These are phyloP conservation scores for Hsuehochloa calcarea DNA, from an alignment of 176 grass and related monocot species.

Conservation along the genomic window DNA sequence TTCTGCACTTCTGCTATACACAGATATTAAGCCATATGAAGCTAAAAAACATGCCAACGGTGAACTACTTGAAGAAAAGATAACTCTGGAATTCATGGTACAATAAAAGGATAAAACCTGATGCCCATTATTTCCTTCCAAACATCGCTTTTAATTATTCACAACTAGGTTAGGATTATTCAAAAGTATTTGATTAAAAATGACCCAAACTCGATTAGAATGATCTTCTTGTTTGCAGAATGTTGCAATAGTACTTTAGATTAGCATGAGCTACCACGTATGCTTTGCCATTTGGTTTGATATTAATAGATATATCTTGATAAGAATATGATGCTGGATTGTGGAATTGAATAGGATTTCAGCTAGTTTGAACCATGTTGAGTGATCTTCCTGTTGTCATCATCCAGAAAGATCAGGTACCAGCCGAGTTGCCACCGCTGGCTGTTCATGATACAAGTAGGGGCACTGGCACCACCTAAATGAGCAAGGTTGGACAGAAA, in stretches of 20 bases:
- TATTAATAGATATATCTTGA: neutral
- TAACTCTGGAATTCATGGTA: neutral
- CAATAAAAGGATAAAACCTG: neutral
- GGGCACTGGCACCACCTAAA: neutral
- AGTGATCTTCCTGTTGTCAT: neutral
- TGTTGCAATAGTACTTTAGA: neutral
- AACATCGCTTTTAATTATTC: neutral
- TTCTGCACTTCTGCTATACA: slow-evolving; percentile 9
- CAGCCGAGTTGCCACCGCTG: neutral
- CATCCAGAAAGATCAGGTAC: neutral
- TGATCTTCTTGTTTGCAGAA: neutral
- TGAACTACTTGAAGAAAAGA: neutral
- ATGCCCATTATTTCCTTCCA: neutral
- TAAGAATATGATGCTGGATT: neutral
- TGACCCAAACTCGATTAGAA: neutral
- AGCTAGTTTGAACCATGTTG: neutral
- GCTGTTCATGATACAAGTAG: neutral
- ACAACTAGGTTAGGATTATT: neutral
- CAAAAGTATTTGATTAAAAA: neutral
- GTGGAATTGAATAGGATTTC: neutral
- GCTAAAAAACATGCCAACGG: neutral
- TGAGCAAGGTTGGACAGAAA: neutral
- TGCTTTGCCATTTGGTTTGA: neutral
- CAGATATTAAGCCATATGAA: neutral
- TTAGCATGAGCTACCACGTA: neutral